Evolutionary conservation across 1,284 basidiomycete genomes (phyloP), one percentile per base, ranked within the genome.

Genomic region (Acaromyces ingoldii): DNA sequence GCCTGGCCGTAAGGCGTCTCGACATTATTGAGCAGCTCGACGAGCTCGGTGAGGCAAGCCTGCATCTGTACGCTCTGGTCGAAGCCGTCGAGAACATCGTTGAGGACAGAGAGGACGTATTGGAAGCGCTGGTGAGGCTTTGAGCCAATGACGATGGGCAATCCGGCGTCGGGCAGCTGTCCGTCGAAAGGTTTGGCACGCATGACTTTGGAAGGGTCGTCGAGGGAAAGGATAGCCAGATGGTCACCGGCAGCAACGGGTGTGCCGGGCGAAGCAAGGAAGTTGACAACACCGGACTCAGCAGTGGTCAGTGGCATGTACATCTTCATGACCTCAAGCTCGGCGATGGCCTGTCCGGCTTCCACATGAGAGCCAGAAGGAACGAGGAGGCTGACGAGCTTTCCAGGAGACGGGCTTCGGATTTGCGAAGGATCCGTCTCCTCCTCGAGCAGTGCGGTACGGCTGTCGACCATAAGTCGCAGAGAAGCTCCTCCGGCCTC

Each of bases 401-500:
- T 99, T 46, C 95, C 95, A 22, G 95, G 95, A 78, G 87, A 91
- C 10, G 95, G 95, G 72, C 88, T 91, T 70, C 93, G 83, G 53
- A 98, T 81, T 77, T 98, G 93, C 15, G 95, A 98, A 5, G 95
- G 95, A 76, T 99, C 95, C 70, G 96, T 96, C 82, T 98, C 95
- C 78, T 98, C 92, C 79, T 97, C 95, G 67, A 99, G 93, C 77
- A 96, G 82, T 77, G 91, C 95, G 25, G 95, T 98, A 82, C 96
- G 95, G 60, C 90, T 83, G 62, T 76, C 91, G 62, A 98, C 84
- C 84, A 93, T 93, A 62, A 98, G 77, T 52, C 95, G 83, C 68
- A 71, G 71, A 55, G 69, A 64, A 36, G 39, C 24, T n/a, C 42
- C 42, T 44, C 73, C 93, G 54, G 97, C 93, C 79, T 99, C 95